Conservation (phyloP, 495 filamentous ascomycete genomes). For the Cryomyces minteri region DNA sequence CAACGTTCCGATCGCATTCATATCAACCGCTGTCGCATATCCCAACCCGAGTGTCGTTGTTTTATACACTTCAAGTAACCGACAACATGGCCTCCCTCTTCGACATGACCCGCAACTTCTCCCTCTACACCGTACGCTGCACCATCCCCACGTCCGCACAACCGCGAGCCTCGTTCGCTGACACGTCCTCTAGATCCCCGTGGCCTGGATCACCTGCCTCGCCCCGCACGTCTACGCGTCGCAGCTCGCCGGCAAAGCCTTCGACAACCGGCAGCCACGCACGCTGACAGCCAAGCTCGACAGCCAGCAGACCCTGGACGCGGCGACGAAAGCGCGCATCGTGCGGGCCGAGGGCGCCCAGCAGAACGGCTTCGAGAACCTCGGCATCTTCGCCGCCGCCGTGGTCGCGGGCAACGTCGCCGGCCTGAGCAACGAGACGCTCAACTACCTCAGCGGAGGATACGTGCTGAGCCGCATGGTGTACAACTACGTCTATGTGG, state of each 20-base stretch:
- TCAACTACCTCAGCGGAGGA: conserved; percentile 24
- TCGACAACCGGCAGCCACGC: conserved; percentile 23
- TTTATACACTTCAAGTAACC: too few relatives aligned
- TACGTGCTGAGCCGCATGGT: conserved; percentile 24
- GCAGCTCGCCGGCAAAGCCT: conserved; percentile 21
- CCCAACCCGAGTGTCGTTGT: too few relatives aligned
- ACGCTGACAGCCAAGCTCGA: conserved; percentile 14
- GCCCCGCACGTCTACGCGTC: conserved; percentile 20
- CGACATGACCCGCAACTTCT: conserved; percentile 24
- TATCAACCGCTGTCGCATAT: too few relatives aligned
- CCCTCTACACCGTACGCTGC: conserved; percentile 26
- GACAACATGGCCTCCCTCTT: conserved; percentile 23
- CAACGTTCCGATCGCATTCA: too few relatives aligned
- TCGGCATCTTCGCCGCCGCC: conserved; percentile 28
- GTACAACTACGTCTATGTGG: conserved; percentile 29
- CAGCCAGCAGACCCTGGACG: conserved; percentile 25
- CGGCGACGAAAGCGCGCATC: conserved; percentile 20
- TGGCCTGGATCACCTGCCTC: conserved; percentile 22
- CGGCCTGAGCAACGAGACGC: conserved; percentile 10
- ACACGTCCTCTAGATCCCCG: conserved; percentile 22
- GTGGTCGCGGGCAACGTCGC: conserved; percentile 31
- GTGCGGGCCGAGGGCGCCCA: conserved; percentile 27
- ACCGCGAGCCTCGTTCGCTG: neutral
- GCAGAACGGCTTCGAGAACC: conserved; percentile 30
- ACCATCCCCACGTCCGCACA: neutral